Evolutionary conservation across 495 filamentous ascomycete genomes (phyloP).

Genomic region (Aspergillus baeticus): DNA sequence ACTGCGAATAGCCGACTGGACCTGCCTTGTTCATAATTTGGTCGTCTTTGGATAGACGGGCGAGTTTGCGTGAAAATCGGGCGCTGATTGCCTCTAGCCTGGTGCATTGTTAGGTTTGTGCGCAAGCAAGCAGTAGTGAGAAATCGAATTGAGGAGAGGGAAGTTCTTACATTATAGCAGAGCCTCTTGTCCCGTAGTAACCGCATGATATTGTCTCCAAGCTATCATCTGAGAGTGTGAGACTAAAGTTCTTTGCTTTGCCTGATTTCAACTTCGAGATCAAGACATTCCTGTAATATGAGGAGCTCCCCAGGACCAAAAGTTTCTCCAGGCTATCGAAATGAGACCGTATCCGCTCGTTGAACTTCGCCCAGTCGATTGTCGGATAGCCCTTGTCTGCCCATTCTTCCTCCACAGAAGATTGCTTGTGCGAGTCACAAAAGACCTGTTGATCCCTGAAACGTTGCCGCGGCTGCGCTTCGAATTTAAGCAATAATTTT

Average conservation of each 20-base stretch:
- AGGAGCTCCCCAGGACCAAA: conserved; percentile 53
- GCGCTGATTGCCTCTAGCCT: conserved; percentile 64
- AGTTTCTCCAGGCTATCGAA: conserved; percentile 55
- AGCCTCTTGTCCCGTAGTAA: conserved; percentile 84
- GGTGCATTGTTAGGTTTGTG: conserved; percentile 3
- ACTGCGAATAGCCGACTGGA: conserved; percentile 74
- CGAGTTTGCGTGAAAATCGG: conserved; percentile 59
- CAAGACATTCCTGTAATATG: conserved; percentile 62
- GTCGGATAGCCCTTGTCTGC: conserved; percentile 64
- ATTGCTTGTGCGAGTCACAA: conserved; percentile 67
- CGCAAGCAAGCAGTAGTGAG: neutral
- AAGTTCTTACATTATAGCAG: conserved; percentile 56
- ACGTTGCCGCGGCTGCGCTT: conserved; percentile 49
- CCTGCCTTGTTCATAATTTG: conserved; percentile 67
- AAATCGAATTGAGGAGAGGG: neutral
- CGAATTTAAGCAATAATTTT: conserved; percentile 47
- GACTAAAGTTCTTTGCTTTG: conserved; percentile 58
- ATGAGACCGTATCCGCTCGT: conserved; percentile 59
- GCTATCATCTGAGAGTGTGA: conserved; percentile 40
- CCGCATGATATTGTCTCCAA: conserved; percentile 58
- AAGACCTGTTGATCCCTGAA: conserved; percentile 64
- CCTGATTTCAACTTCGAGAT: conserved; percentile 57
- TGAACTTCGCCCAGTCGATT: conserved; percentile 73
- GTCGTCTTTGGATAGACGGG: conserved; percentile 64
- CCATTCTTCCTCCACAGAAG: conserved; percentile 62